phyloP scores from a whole-genome alignment of 148 eudicot species.

The Gaultheria prostrata region DNA sequence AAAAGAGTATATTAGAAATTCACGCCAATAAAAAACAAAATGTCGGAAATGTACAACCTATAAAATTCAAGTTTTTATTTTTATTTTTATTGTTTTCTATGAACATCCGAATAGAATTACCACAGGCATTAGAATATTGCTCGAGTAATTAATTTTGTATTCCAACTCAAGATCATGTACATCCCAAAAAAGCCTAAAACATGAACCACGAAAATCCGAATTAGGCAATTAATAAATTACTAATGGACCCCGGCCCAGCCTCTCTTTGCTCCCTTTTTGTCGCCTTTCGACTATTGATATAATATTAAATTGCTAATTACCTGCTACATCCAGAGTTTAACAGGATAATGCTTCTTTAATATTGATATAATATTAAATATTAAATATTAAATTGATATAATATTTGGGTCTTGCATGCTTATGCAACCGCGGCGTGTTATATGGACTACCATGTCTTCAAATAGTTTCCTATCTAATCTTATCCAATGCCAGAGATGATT shows the following conservation, averaged over 20 bases:
- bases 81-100: too few species aligned
- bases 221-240: background rate
- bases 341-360: background rate
- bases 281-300: background rate
- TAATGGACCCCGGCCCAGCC: slow-evolving; percentile 1
- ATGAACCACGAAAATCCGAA: background rate
- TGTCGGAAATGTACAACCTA: background rate
- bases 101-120: background rate
- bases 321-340: background rate
- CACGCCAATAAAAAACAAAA: background rate
- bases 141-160: background rate
- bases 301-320: background rate
- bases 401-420: too few species aligned
- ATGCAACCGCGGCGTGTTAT: too few species aligned
- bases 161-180: background rate
- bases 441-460: background rate
- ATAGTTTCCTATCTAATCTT: background rate
- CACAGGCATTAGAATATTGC: background rate
- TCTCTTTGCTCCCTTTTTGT: background rate
- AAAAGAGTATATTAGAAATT: background rate
- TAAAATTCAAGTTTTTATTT: too few species aligned
- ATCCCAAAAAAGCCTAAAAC: background rate
- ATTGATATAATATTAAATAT: too few species aligned
- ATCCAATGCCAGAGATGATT: background rate
- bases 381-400: too few species aligned